Conservation (phyloP, 371 early-diverging fungal species). For the Umbelopsis sp. region DNA sequence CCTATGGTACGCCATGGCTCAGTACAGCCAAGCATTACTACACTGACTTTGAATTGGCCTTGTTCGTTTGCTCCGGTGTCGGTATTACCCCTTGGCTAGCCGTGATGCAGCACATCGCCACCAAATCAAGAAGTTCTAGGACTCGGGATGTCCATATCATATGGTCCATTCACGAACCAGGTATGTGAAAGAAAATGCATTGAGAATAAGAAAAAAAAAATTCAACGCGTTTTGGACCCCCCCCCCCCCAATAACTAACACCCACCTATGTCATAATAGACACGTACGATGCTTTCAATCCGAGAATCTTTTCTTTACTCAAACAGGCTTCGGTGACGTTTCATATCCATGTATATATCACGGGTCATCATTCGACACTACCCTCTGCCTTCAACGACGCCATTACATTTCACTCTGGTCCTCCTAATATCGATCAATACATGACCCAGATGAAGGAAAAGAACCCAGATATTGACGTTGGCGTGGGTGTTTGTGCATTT, state of each 20-base stretch:
- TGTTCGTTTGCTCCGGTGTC: background rate
- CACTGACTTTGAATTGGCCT: background rate
- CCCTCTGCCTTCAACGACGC: background rate
- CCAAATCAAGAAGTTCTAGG: background rate
- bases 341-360: slow-evolving; percentile 12
- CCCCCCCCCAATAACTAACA: background rate
- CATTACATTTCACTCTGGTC: background rate
- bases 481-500: slow-evolving; percentile 6
- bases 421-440: background rate
- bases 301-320: background rate
- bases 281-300: background rate
- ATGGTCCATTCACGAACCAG: slow-evolving; percentile 4
- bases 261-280: background rate
- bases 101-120: background rate
- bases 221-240: no score
- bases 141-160: background rate
- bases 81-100: slow-evolving; percentile 12
- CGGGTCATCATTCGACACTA: background rate
- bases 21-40: slow-evolving; percentile 2
- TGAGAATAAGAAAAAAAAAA: background rate
- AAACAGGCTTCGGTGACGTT: background rate
- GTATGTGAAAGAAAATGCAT: background rate
- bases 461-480: slow-evolving; percentile 1
- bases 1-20: slow-evolving; percentile 9
- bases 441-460: background rate